Percentiles rank a stretch among this genome's conserved stretches.
Evolutionary conservation across 768 basidiomycete species (phyloP).

Genomic region (Sporobolomyces phaffii): DNA sequence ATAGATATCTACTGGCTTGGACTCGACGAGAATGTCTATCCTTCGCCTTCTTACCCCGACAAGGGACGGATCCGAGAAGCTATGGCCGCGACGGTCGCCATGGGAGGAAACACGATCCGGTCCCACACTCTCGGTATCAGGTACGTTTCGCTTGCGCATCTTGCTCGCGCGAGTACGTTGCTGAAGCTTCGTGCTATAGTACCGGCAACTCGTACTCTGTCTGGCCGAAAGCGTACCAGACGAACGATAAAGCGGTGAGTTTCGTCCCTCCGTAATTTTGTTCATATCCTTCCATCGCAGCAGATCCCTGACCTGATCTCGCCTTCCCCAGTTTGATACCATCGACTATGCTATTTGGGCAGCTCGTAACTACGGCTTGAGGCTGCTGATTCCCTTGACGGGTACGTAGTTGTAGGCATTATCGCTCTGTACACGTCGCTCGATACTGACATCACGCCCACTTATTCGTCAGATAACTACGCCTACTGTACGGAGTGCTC

Average conservation of each 20-base stretch:
- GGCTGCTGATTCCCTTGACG: conserved; percentile 38
- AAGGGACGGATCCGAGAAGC: conserved; percentile 42
- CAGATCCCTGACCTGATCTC: neutral
- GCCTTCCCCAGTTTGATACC: conserved; percentile 21
- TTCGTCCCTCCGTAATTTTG: too few relatives aligned
- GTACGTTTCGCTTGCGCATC: neutral
- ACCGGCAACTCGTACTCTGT: conserved; percentile 32
- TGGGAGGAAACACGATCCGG: conserved; percentile 39
- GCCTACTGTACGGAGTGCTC: conserved; percentile 24
- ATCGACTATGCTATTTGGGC: conserved; percentile 41
- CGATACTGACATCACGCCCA: too few relatives aligned
- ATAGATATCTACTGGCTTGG: conserved; percentile 47
- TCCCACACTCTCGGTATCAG: conserved; percentile 39
- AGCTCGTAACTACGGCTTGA: conserved; percentile 36
- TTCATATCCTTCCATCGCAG: neutral
- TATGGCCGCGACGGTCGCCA: conserved; percentile 40
- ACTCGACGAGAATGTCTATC: conserved; percentile 46
- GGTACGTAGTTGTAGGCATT: too few relatives aligned
- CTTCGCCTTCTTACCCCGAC: conserved; percentile 41
- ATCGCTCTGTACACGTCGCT: too few relatives aligned
- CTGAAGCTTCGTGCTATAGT: neutral
- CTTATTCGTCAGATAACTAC: conserved; percentile 21
- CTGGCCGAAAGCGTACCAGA: conserved; percentile 27
- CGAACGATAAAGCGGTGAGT: conserved; percentile 30
- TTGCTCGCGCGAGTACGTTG: neutral